Base-by-base conservation (phyloP, 2,329 filamentous ascomycete genomes). In the Diaporthe australafricana region DNA sequence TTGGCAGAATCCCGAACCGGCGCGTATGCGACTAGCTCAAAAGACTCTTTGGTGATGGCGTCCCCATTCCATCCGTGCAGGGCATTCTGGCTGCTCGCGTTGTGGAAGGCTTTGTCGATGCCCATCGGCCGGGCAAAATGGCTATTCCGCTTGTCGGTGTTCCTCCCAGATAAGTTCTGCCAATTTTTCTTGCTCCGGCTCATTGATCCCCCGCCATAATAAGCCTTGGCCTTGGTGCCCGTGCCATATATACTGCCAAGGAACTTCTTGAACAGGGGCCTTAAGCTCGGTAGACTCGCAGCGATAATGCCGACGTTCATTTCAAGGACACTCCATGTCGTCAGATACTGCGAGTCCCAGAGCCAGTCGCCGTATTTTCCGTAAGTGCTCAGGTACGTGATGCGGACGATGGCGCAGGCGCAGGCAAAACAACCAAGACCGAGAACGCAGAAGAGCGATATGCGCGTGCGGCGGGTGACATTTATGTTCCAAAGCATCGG, bases 401-500 rank as follows among this genome's bases (percentile, higher is more conserved):
- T 76, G 50, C 78, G 79, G 60, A 79, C 72, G 20, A 79, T 77
- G 47, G 75, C 78, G 2, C 78, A 74, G 8, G 74, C 73, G 8
- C 75, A 75, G 11, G 77, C 78, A 53, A 80, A 79, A 48, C 79
- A 35, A 35, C 78, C 78, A 11, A 80, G 72, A 1, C 76, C 76
- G 22, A 80, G 69, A 12, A 80, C 76, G 4, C 42, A 75, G 1
- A 75, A 73, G 2, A 80, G 72, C 27, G 78, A 76, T 0, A 74
- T 63, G 60, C 78, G 79, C 66, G 76, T 76, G 48, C 72, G 77
- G 70, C 75, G 74, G 72, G 77, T 80, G 45, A 80, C 72, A 63
- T 79, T 76, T 1, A 80, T 76, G 0, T 75, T 76, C 78, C 78
- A 79, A 1, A 80, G 69, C 65, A 79, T 78, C 1, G 77, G 77